Conservation (phyloP, 148 eudicot species). For the Tetragonia tetragonoides region DNA sequence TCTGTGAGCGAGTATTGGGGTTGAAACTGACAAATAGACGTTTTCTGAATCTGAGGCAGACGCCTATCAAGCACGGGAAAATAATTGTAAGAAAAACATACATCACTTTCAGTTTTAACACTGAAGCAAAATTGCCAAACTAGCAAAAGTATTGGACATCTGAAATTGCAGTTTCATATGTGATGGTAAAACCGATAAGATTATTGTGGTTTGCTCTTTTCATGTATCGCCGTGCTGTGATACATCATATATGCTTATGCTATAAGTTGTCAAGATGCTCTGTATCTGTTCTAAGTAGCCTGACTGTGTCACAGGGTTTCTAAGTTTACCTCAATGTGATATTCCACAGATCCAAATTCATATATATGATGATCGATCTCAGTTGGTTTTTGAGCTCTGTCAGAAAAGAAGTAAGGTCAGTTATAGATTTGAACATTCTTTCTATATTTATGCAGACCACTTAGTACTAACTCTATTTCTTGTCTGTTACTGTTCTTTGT, state of each 20-base stretch:
- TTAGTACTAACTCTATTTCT: not conserved
- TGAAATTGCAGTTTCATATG: not conserved
- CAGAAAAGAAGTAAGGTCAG: conserved; percentile 21
- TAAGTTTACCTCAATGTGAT: conserved; percentile 69
- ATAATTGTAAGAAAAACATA: not conserved
- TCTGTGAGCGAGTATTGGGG: conserved; percentile 58
- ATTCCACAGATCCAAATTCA: conserved; percentile 88
- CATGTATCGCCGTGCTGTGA: not conserved
- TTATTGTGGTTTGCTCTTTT: not conserved
- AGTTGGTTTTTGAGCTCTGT: conserved; percentile 61
- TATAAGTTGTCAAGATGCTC: not conserved
- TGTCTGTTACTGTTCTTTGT: no score
- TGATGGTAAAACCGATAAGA: not conserved
- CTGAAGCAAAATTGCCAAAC: not conserved
- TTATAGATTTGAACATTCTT: not conserved
- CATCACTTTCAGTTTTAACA: not conserved
- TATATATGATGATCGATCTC: conserved; percentile 77
- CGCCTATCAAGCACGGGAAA: conserved; percentile 37
- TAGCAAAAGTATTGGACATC: no score
- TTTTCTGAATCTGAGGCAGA: conserved; percentile 49
- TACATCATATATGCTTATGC: not conserved
- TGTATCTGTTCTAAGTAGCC: not conserved
- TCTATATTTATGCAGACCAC: not conserved
- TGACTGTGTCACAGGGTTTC: not conserved
- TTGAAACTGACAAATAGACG: conserved; percentile 70